Evolutionary conservation across 148 eudicot genomes (phyloP).

Genomic region (Camellia granthamiana): DNA sequence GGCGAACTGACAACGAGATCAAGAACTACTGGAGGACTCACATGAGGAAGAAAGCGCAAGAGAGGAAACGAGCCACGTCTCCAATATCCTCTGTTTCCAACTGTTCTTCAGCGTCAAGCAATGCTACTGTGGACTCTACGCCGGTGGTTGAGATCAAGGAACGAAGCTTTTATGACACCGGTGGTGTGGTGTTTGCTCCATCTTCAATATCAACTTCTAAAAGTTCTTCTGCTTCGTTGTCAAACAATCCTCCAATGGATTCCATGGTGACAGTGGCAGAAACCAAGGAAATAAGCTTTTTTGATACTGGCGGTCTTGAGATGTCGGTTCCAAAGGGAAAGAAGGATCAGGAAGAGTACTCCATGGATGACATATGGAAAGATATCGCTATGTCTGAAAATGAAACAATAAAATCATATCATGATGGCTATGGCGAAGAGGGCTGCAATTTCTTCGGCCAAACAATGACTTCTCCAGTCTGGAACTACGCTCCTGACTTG

Average conservation of each 20-base stretch:
- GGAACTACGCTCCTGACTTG: slow-evolving; percentile 60
- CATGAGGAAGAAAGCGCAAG: slow-evolving; percentile 89
- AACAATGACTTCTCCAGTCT: slow-evolving; percentile 49
- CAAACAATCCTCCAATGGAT: slow-evolving; percentile 3
- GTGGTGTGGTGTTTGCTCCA: slow-evolving; percentile 19
- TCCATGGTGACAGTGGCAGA: neutral
- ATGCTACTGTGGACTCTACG: neutral
- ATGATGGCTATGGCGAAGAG: slow-evolving; percentile 23
- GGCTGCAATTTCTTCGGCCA: slow-evolving; percentile 34
- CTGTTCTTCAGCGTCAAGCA: slow-evolving; percentile 24
- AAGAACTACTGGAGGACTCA: slow-evolving; percentile 92
- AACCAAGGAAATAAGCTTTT: slow-evolving; percentile 19
- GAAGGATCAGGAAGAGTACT: slow-evolving; percentile 26
- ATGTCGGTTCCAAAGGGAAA: slow-evolving; percentile 31
- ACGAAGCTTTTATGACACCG: slow-evolving; percentile 26
- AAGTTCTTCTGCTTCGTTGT: slow-evolving; percentile 13
- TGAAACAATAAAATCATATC: slow-evolving; percentile 43
- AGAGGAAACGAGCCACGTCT: slow-evolving; percentile 42
- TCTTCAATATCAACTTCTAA: slow-evolving; percentile 41
- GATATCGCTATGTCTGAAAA: slow-evolving; percentile 56
- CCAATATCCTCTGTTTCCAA: slow-evolving; percentile 50
- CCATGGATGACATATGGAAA: slow-evolving; percentile 92
- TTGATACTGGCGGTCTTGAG: slow-evolving; percentile 30
- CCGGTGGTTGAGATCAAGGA: slow-evolving; percentile 21
- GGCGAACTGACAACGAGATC: slow-evolving; percentile 86